These are phyloP conservation scores for Leccinum sublutescens DNA, from an alignment of 768 basidiomycete species.

Conservation along the genomic window DNA sequence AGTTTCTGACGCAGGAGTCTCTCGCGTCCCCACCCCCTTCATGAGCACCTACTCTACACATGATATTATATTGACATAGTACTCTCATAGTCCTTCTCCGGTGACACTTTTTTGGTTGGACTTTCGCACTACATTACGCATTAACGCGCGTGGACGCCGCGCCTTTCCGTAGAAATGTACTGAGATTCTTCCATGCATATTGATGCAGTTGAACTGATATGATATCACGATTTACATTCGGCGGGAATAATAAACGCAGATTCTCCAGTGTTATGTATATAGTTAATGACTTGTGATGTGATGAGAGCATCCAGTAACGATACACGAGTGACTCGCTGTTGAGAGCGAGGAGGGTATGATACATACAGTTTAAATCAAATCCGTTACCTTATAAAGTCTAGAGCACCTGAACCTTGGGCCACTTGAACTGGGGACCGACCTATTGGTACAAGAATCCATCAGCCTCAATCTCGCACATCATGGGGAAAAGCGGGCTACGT, in stretches of 20 bases:
- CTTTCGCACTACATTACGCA: slow-evolving; percentile 26
- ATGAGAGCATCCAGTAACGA: slow-evolving; percentile 21
- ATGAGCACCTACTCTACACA: slow-evolving; percentile 34
- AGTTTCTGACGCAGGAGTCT: slow-evolving; percentile 47
- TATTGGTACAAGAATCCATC: slow-evolving; percentile 18
- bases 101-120: slow-evolving; percentile 13
- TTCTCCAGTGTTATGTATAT: slow-evolving; percentile 26
- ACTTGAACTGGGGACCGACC: slow-evolving; percentile 57
- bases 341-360: slow-evolving; percentile 33
- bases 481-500: slow-evolving; percentile 14
- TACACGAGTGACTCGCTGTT: slow-evolving; percentile 35
- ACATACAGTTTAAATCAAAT: neutral
- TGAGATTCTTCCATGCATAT: slow-evolving; percentile 9
- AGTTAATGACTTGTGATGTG: slow-evolving; percentile 28
- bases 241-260: neutral
- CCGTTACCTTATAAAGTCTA: slow-evolving; percentile 13
- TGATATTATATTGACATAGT: slow-evolving; percentile 21
- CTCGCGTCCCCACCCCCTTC: slow-evolving; percentile 67
- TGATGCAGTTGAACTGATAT: slow-evolving; percentile 8
- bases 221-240: slow-evolving; percentile 21
- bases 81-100: slow-evolving; percentile 16
- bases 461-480: neutral
- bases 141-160: slow-evolving; percentile 15
- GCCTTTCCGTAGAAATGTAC: slow-evolving; percentile 10
- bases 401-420: slow-evolving; percentile 54